Conservation (phyloP, 2,329 filamentous ascomycete species). For the Curvularia sp. region DNA sequence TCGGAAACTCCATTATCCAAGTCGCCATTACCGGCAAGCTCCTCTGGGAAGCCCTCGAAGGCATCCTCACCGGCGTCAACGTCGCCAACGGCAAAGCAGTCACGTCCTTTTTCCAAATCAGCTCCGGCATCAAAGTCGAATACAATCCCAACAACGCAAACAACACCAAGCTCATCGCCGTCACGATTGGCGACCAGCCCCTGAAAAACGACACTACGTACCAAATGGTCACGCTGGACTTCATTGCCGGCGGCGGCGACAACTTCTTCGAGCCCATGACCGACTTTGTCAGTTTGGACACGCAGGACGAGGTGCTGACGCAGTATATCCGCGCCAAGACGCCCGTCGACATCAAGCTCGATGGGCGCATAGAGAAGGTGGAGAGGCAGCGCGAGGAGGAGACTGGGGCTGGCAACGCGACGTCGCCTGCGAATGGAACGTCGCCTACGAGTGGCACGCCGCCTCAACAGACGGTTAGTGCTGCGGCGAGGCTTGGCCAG, state of each 20-base stretch:
- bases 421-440: constrained; percentile 28
- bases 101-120: constrained; percentile 68
- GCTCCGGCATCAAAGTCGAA: constrained; percentile 62
- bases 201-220: constrained; percentile 61
- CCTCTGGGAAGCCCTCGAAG: constrained; percentile 66
- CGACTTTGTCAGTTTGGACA: constrained; percentile 59
- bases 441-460: constrained; percentile 20
- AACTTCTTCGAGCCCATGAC: constrained; percentile 61
- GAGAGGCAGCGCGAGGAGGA: constrained; percentile 27
- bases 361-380: constrained; percentile 56
- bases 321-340: constrained; percentile 59
- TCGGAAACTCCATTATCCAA: constrained; percentile 70
- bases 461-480: constrained; percentile 19
- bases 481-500: constrained; percentile 19
- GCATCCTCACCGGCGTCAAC: constrained; percentile 63
- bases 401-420: constrained; percentile 23
- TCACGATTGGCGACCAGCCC: constrained; percentile 59
- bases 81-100: constrained; percentile 62
- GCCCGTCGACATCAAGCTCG: constrained; percentile 60
- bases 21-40: constrained; percentile 61
- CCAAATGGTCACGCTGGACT: constrained; percentile 68
- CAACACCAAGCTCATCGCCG: constrained; percentile 61
- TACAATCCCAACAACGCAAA: constrained; percentile 63
- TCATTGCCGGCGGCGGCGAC: constrained; percentile 66
- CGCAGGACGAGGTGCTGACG: constrained; percentile 62